Base-by-base conservation (phyloP, 768 basidiomycete genomes). In the Candolleomyces eurysporus region DNA sequence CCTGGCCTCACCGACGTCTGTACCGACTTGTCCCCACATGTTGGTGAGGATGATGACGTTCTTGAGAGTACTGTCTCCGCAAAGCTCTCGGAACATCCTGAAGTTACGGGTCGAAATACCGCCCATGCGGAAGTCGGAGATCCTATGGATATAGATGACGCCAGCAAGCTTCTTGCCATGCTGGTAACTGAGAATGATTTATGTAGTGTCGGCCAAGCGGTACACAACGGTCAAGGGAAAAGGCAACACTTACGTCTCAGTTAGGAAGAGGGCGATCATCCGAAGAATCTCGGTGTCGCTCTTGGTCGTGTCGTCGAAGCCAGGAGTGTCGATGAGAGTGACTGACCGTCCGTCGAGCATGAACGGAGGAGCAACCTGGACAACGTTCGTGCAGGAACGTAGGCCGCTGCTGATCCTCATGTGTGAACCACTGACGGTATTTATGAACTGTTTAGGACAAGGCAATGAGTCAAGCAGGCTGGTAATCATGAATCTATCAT, bases 241-340 rank as follows among this genome's bases (percentile, higher is more conserved):
- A 48, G 43, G 17, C 11, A 5, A 13, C 40, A 59, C 75, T 60
- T 61, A 78, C 77, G 72, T 64, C 14, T 67, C 67, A 2, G 72
- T 66, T 39, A 80, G 68, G 60, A 73, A 77, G 46, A 78, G 60
- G 1, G 83, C 79, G 30, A 84, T 84, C 76, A 82, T 77, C 48
- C 74, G 78, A 40, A 84, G 69, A 13, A 85, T 70, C 13, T 80
- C 80, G 0, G 78, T 74, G 57, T 84, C 84, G 48, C 75, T 79
- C 51, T 72, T 74, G 5, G 68, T 73, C 3, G 83, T 80, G 64
- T 86, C 84, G 61, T 85, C 85, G 59, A 86, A 87, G 5, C 85
- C 85, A 0, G 85, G 85, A 0, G 85, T 87, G 63, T 87, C 86
- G 50, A 87, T 78, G 16, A 87, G 67, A 0, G 72, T 78, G 45